Evolutionary conservation across 176 grass and related monocot species (phyloP).

Genomic region (Puccinellia tenuiflora): DNA sequence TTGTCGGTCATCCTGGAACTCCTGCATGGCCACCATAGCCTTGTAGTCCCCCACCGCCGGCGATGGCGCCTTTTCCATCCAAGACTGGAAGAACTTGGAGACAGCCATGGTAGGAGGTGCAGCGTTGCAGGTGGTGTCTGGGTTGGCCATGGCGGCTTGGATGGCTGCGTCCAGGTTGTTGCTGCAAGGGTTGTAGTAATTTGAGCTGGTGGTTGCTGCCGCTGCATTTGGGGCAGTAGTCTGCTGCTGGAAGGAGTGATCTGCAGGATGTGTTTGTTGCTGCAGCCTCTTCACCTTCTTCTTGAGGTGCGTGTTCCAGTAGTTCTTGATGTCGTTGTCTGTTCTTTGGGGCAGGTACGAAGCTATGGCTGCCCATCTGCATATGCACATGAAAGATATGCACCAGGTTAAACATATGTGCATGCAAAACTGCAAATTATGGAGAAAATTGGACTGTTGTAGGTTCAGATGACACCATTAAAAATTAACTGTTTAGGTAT

Average conservation of each 20-base stretch:
- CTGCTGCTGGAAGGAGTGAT: slow-evolving; percentile 28
- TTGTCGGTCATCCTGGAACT: slow-evolving; percentile 18
- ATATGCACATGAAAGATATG: neutral
- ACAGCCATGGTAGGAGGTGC: neutral
- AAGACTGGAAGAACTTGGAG: slow-evolving; percentile 33
- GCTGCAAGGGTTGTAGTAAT: slow-evolving; percentile 39
- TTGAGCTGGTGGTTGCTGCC: slow-evolving; percentile 6
- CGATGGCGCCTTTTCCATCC: slow-evolving; percentile 25
- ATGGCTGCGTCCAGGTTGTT: slow-evolving; percentile 18
- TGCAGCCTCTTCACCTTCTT: slow-evolving; percentile 60
- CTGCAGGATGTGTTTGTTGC: slow-evolving; percentile 20
- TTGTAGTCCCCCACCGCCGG: neutral
- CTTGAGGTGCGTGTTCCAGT: slow-evolving; percentile 64
- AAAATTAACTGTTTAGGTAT: neutral
- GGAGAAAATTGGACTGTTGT: neutral
- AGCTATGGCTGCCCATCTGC: slow-evolving; percentile 58
- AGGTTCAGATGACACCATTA: neutral
- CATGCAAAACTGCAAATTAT: neutral
- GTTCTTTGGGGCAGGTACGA: slow-evolving; percentile 55
- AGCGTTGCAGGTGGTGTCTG: neutral
- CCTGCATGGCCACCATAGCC: slow-evolving; percentile 10
- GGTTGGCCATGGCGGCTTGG: slow-evolving; percentile 16
- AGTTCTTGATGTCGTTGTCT: slow-evolving; percentile 62
- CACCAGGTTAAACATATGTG: neutral
- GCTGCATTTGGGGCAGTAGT: neutral